Conservation (phyloP, 2,329 filamentous ascomycete genomes). For the Arthrobotrys entomopaga region DNA sequence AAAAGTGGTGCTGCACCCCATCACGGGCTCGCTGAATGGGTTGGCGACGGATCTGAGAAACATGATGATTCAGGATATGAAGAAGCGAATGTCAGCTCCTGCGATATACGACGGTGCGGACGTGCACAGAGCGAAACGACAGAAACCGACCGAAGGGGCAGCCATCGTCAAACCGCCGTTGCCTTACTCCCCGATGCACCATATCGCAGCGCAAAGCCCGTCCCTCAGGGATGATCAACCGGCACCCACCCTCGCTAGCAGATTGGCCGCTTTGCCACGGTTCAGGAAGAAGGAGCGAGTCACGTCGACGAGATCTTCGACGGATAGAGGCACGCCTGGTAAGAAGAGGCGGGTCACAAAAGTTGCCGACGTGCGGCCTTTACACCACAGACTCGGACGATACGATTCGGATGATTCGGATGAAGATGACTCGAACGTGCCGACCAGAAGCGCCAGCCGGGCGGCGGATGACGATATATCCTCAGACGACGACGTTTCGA, state of each 20-base stretch:
- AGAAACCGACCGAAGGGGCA: conserved; percentile 79
- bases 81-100: conserved; percentile 84
- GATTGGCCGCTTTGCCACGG: conserved; percentile 74
- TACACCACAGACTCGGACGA: conserved; percentile 81
- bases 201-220: conserved; percentile 72
- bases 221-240: conserved; percentile 71
- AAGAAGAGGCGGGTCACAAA: conserved; percentile 68
- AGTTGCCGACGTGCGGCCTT: conserved; percentile 74
- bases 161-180: conserved; percentile 67
- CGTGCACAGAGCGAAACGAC: conserved; percentile 80
- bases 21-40: conserved; percentile 80
- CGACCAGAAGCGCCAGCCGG: conserved; percentile 47
- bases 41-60: conserved; percentile 83
- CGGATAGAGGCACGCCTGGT: conserved; percentile 18
- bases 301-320: conserved; percentile 74
- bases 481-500: conserved; percentile 39
- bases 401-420: conserved; percentile 75
- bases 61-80: conserved; percentile 88
- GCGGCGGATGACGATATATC: conserved; percentile 40
- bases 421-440: conserved; percentile 66
- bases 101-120: conserved; percentile 83
- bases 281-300: conserved; percentile 73
- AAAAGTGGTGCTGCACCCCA: conserved; percentile 89
- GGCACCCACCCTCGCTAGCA: conserved; percentile 65
- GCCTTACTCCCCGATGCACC: conserved; percentile 67